Conservation (phyloP, 2,329 filamentous ascomycete species). For the Aspergillus candidus region DNA sequence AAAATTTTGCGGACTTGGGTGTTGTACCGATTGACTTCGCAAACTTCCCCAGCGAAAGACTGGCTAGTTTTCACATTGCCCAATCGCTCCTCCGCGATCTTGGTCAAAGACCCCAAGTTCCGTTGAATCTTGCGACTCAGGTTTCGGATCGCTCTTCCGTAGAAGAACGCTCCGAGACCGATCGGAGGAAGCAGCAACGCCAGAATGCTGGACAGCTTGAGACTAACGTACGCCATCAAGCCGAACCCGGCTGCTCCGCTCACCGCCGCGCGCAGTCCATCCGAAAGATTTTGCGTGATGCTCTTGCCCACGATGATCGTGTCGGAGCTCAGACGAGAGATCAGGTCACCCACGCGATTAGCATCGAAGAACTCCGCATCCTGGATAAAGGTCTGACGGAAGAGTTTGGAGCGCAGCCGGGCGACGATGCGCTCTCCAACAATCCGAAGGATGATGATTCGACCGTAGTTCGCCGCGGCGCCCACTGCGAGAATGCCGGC, state of each 20-base stretch:
- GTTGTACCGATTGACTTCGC: constrained; percentile 88
- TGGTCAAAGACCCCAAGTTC: constrained; percentile 85
- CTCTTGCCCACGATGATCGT: constrained; percentile 98
- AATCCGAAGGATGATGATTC: constrained; percentile 87
- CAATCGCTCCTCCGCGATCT: constrained; percentile 95
- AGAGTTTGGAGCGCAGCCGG: constrained; percentile 79
- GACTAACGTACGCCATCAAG: constrained; percentile 93
- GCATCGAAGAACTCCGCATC: constrained; percentile 99
- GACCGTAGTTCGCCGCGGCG: constrained; percentile 84
- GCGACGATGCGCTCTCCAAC: constrained; percentile 94
- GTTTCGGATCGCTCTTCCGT: constrained; percentile 81
- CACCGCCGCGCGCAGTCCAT: constrained; percentile 85
- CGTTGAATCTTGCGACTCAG: constrained; percentile 89
- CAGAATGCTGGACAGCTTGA: constrained; percentile 82
- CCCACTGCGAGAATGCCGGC: constrained; percentile 72
- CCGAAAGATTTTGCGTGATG: constrained; percentile 94
- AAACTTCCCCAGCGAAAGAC: constrained; percentile 87
- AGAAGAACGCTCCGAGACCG: constrained; percentile 83
- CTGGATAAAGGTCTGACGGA: constrained; percentile 87
- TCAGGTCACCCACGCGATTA: constrained; percentile 91
- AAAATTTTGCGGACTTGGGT: constrained; percentile 89
- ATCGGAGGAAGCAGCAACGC: constrained; percentile 85
- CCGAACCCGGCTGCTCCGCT: constrained; percentile 83
- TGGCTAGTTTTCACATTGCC: constrained; percentile 96
- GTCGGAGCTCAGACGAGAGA: constrained; percentile 90